A percentile compares a stretch with the other conserved stretches of the same genome.
These are phyloP conservation scores for Dalechampia spathulata DNA, from an alignment of 441 rosid genomes.

Conservation along the genomic window DNA sequence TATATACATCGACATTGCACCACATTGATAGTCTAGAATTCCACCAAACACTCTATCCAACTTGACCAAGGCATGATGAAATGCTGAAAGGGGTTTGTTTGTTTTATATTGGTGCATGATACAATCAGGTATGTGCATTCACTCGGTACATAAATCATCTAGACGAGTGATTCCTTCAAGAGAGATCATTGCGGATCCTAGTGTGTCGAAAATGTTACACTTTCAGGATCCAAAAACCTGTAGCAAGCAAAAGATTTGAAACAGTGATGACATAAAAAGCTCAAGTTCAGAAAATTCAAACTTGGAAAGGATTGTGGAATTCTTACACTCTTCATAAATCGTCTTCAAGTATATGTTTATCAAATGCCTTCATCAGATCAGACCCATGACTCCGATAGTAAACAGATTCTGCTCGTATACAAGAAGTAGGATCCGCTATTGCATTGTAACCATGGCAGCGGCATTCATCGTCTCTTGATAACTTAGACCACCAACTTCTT, in stretches of 20 bases:
- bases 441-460: not conserved
- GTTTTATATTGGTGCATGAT: not conserved
- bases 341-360: constrained; percentile 5
- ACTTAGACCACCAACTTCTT: not conserved
- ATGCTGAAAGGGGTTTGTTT: not conserved
- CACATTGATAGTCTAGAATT: too few species aligned
- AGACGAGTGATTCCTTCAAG: not conserved
- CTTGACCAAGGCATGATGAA: too few species aligned
- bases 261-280: not conserved
- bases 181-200: not conserved
- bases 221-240: not conserved
- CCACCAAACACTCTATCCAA: too few species aligned
- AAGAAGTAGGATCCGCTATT: not conserved
- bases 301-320: not conserved
- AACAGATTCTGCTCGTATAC: constrained; percentile 3
- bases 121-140: not conserved
- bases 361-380: constrained; percentile 3
- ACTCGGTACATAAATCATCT: constrained; percentile 8
- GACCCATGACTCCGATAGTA: not conserved
- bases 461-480: not conserved
- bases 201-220: not conserved
- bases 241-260: not conserved
- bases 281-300: not conserved
- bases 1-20: too few species aligned
- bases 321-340: not conserved